Percentiles rank a stretch among this genome's conserved stretches.
phyloP scores from a whole-genome alignment of 1,284 basidiomycete species.

The Sporisorium exsertum region DNA sequence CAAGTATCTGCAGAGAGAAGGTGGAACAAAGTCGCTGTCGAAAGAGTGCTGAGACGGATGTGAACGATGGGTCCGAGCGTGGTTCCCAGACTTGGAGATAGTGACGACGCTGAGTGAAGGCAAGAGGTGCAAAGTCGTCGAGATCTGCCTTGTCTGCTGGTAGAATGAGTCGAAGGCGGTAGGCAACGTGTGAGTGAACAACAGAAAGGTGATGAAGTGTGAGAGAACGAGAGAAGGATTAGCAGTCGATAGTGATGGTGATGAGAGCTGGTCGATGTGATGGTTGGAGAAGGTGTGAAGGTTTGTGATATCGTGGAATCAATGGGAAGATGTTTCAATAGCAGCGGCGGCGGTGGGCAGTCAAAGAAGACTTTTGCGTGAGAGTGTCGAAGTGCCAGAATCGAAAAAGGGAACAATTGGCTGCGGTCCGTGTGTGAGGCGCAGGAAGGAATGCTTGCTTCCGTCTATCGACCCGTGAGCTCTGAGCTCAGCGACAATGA shows the following conservation, averaged over 20 bases:
- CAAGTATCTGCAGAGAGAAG: neutral
- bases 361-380: neutral
- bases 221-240: neutral
- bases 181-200: neutral
- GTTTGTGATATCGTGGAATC: neutral
- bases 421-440: conserved; percentile 8
- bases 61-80: neutral
- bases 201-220: neutral
- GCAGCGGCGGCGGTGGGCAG: neutral
- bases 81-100: too few relatives aligned
- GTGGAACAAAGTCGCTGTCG: neutral
- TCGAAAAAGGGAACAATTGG: neutral
- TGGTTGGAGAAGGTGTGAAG: neutral
- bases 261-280: neutral
- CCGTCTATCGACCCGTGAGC: too few relatives aligned
- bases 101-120: neutral
- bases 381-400: neutral
- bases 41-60: neutral
- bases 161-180: neutral
- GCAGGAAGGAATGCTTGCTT: conserved; percentile 7
- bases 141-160: neutral
- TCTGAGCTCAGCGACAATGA: too few relatives aligned
- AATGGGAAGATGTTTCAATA: neutral
- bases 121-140: neutral
- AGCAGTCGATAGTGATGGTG: neutral